Evolutionary conservation across 352 stramenopile species (phyloP).

Genomic region (Phytophthora hybrid): DNA sequence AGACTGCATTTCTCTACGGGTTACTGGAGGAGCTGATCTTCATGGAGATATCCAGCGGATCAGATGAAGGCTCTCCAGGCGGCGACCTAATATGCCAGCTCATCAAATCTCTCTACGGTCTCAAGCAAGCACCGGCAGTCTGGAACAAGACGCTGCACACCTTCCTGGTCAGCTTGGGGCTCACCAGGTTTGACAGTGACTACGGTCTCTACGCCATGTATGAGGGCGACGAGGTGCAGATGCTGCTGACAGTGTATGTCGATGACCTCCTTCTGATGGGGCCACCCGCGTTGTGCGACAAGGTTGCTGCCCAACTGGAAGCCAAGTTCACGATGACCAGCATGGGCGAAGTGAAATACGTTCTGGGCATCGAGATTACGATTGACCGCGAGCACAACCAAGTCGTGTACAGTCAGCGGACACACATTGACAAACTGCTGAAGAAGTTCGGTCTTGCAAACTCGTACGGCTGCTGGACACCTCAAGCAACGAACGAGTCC

Average conservation of each 20-base stretch:
- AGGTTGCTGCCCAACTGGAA: no score
- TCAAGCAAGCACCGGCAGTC: constrained; percentile 20
- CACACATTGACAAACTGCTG: neutral
- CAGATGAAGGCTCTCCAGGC: neutral
- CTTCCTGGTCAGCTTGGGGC: no score
- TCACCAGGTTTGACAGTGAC: neutral
- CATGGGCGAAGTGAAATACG: neutral
- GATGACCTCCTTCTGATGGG: no score
- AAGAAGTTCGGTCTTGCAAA: neutral
- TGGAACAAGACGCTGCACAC: neutral
- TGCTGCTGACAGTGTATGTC: no score
- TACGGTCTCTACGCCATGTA: no score
- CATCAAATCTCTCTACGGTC: constrained; percentile 17
- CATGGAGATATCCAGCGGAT: constrained; percentile 1
- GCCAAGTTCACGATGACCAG: no score
- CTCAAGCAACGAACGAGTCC: no score
- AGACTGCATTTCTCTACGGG: no score
- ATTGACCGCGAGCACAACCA: neutral
- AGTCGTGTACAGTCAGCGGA: neutral
- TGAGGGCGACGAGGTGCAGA: no score
- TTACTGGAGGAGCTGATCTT: constrained; percentile 18
- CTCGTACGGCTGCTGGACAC: neutral
- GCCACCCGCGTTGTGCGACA: no score
- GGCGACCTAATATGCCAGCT: neutral
- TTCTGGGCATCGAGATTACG: neutral